Conservation (phyloP, 352 stramenopile species). For the Phytopythium cucurbitacearum region DNA sequence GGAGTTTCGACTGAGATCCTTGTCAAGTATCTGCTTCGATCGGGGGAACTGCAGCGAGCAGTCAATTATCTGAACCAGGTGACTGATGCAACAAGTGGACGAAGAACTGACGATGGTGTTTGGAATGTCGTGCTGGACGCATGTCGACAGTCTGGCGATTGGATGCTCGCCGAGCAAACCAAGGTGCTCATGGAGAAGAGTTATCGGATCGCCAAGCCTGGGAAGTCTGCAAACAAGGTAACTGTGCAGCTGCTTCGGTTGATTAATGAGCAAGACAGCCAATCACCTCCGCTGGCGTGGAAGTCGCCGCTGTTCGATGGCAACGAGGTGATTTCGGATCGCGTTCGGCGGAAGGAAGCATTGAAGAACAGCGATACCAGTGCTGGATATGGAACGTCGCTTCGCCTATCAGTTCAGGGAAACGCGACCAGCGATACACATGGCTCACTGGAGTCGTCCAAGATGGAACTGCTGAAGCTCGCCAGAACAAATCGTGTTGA, state of each 20-base stretch:
- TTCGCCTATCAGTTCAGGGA: no score
- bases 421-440: no score
- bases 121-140: slow-evolving; percentile 44
- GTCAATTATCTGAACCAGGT: slow-evolving; percentile 26
- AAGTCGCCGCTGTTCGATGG: no score
- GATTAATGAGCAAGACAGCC: slow-evolving; percentile 8
- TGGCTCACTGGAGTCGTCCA: background rate
- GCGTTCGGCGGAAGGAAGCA: no score
- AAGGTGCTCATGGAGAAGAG: background rate
- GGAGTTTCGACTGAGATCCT: slow-evolving; percentile 40
- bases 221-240: slow-evolving; percentile 6
- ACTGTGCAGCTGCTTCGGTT: background rate
- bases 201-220: slow-evolving; percentile 3
- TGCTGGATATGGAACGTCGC: no score
- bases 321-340: no score
- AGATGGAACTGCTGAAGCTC: background rate
- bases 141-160: slow-evolving; percentile 35
- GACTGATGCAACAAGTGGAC: slow-evolving; percentile 5
- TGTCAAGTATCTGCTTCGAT: slow-evolving; percentile 36
- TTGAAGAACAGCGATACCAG: no score
- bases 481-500: background rate
- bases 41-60: slow-evolving; percentile 14
- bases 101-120: slow-evolving; percentile 11
- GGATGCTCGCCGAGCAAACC: slow-evolving; percentile 23
- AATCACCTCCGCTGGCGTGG: slow-evolving; percentile 18